These are phyloP conservation scores for Fusarium camptoceras DNA, from an alignment of 2,329 filamentous ascomycete genomes.

Conservation along the genomic window DNA sequence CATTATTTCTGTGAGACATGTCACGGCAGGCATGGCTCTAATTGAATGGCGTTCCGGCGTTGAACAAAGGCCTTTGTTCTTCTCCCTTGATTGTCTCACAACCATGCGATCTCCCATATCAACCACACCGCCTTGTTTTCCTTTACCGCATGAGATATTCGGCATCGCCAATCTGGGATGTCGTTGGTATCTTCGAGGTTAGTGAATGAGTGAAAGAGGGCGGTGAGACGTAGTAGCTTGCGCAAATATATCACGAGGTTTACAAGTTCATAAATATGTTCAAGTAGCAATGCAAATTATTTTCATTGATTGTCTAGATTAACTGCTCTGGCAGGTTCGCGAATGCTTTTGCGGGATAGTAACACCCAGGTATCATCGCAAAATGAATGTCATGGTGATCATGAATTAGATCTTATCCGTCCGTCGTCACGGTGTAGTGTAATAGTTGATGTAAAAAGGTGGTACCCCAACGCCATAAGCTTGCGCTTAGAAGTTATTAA, in stretches of 20 bases:
- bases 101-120: constrained; percentile 14
- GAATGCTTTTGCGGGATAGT: constrained; percentile 1
- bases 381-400: constrained; percentile 45
- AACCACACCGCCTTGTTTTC: constrained; percentile 28
- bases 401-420: constrained; percentile 36
- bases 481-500: constrained; percentile 36
- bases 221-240: not conserved
- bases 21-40: constrained; percentile 3
- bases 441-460: constrained; percentile 35
- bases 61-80: constrained; percentile 6
- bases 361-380: constrained; percentile 27
- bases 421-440: constrained; percentile 44
- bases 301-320: constrained; percentile 22
- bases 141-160: not conserved
- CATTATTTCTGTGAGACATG: constrained; percentile 5
- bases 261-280: not conserved
- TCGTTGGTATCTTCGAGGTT: not conserved
- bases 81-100: constrained; percentile 35
- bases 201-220: not conserved
- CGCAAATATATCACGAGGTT: not conserved
- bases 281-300: constrained; percentile 5
- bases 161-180: not conserved
- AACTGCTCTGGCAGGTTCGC: constrained; percentile 13
- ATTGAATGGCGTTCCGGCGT: constrained; percentile 19
- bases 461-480: constrained; percentile 32